A percentile compares a stretch with the other conserved stretches of the same genome.
phyloP scores from a whole-genome alignment of 2,329 filamentous ascomycete species.

The Fusarium denticulatum region DNA sequence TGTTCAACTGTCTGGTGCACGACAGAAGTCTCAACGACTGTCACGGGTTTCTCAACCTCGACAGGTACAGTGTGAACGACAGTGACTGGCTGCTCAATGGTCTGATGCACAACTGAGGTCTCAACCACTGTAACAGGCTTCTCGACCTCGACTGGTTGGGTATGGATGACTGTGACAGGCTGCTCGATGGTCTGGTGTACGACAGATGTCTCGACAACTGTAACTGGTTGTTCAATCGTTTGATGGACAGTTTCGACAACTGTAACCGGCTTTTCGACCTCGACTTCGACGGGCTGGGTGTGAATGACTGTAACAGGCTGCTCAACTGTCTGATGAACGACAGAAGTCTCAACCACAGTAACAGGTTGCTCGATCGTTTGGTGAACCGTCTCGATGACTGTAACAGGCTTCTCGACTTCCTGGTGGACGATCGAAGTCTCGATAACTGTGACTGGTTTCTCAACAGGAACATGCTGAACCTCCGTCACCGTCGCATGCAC shows the following conservation, averaged over 20 bases:
- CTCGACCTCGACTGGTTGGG: background rate
- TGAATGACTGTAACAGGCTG: constrained; percentile 8
- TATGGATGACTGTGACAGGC: background rate
- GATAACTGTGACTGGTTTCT: constrained; percentile 1
- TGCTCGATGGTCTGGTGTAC: constrained; percentile 4
- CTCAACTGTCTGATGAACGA: background rate
- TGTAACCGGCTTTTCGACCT: constrained; percentile 16
- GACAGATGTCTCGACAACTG: constrained; percentile 7
- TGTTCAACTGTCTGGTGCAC: constrained; percentile 12
- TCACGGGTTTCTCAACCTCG: background rate
- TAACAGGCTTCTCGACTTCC: constrained; percentile 18
- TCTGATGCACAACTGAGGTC: background rate
- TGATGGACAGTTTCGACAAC: constrained; percentile 8
- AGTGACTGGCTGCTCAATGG: background rate
- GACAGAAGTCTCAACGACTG: constrained; percentile 14
- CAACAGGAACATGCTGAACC: constrained; percentile 1
- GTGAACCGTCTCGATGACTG: constrained; percentile 13
- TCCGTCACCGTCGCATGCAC: constrained; percentile 11
- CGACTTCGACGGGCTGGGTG: background rate
- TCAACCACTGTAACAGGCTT: background rate
- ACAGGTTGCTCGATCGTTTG: constrained; percentile 10
- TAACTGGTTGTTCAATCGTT: constrained; percentile 5
- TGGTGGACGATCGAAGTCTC: background rate
- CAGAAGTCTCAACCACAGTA: background rate
- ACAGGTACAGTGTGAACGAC: background rate